Conservation (phyloP, 2,329 filamentous ascomycete genomes). For the Shiraia sp. region DNA sequence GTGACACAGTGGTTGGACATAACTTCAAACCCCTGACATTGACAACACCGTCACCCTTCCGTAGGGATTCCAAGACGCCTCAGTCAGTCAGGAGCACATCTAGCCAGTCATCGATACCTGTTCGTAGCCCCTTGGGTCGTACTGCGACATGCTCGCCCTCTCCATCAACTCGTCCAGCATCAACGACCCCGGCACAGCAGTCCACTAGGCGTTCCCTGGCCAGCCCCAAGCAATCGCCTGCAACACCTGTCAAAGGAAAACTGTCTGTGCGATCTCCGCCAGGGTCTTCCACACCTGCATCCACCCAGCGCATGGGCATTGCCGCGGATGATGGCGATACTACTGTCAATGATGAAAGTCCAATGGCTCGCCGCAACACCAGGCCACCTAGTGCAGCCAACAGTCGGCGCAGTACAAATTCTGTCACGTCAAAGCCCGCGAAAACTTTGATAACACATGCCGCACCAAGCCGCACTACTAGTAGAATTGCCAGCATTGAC, state of each 20-base stretch:
- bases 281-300: conserved; percentile 28
- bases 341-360: conserved; percentile 33
- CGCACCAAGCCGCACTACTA: conserved; percentile 23
- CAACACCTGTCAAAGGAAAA: conserved; percentile 35
- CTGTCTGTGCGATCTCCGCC: conserved; percentile 22
- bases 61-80: conserved; percentile 21
- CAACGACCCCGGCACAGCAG: conserved; percentile 36
- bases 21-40: conserved; percentile 42
- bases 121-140: conserved; percentile 40
- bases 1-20: conserved; percentile 45
- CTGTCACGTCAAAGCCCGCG: conserved; percentile 33
- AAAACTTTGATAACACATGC: conserved; percentile 23
- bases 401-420: conserved; percentile 34
- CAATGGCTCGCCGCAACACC: conserved; percentile 27
- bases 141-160: conserved; percentile 29
- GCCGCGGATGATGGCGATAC: conserved; percentile 22
- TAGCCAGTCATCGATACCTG: conserved; percentile 40
- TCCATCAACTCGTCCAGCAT: conserved; percentile 24
- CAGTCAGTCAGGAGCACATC: conserved; percentile 31
- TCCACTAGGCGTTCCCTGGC: conserved; percentile 30
- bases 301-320: conserved; percentile 27
- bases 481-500: conserved; percentile 27
- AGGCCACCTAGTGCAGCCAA: conserved; percentile 36
- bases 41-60: conserved; percentile 41
- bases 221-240: conserved; percentile 36